phyloP scores from a whole-genome alignment of 2,329 filamentous ascomycete genomes.

The Mycogone perniciosa region DNA sequence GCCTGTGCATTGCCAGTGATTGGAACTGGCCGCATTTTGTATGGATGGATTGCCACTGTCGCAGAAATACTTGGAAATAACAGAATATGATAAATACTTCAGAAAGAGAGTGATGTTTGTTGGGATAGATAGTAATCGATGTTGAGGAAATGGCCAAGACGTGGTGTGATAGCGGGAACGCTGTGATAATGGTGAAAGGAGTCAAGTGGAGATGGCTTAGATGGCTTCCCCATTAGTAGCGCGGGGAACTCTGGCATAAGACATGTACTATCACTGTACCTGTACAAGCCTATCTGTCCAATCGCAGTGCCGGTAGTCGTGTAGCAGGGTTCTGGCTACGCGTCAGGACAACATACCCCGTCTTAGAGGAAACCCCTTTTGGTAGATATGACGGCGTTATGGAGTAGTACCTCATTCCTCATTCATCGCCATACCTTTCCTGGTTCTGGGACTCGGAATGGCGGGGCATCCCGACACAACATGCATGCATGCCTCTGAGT shows the following conservation, averaged over 20 bases:
- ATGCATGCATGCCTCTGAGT: background rate
- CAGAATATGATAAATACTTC: background rate
- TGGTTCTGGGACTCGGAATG: background rate
- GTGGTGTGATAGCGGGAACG: background rate
- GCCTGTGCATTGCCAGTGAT: constrained; percentile 10
- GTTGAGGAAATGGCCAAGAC: constrained; percentile 3
- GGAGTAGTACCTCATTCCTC: background rate
- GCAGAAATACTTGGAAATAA: background rate
- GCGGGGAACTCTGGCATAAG: no score
- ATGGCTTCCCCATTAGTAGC: no score
- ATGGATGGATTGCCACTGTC: background rate
- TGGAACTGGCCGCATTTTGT: constrained; percentile 17
- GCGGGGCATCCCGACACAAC: constrained; percentile 6
- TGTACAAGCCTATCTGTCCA: background rate
- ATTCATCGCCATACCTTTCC: background rate
- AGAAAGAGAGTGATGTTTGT: background rate
- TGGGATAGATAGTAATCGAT: background rate
- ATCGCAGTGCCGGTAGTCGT: background rate
- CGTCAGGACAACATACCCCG: background rate
- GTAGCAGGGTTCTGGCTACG: background rate
- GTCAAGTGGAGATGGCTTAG: no score
- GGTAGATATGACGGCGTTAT: constrained; percentile 5
- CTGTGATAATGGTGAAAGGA: no score
- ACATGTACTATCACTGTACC: background rate
- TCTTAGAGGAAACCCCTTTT: background rate